Evolutionary conservation across 2,329 filamentous ascomycete genomes (phyloP).

Genomic region (Mariannaea sp.): DNA sequence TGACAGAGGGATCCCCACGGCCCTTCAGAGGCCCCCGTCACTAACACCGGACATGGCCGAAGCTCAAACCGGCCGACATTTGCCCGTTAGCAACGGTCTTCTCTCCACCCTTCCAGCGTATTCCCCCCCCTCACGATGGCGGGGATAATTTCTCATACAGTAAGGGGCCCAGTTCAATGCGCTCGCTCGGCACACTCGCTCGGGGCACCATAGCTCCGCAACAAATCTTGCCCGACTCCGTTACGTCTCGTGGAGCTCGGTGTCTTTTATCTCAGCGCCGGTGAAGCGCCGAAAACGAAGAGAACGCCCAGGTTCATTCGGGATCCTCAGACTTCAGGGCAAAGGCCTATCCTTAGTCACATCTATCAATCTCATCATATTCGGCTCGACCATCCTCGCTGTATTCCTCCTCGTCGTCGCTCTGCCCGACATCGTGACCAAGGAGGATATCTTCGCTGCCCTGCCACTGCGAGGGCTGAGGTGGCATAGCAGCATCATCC

Average conservation of each 20-base stretch:
- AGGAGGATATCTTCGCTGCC: constrained; percentile 68
- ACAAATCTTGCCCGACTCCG: constrained; percentile 25
- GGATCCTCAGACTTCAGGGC: constrained; percentile 19
- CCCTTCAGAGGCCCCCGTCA: constrained; percentile 21
- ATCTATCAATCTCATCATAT: constrained; percentile 25
- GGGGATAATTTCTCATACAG: constrained; percentile 25
- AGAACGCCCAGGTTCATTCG: constrained; percentile 27
- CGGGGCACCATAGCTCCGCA: constrained; percentile 26
- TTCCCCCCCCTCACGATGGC: constrained; percentile 28
- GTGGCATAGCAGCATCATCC: constrained; percentile 64
- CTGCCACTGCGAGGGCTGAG: constrained; percentile 69
- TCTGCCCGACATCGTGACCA: constrained; percentile 51
- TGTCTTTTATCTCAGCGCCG: constrained; percentile 40
- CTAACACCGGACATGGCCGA: constrained; percentile 38
- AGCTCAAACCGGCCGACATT: constrained; percentile 34
- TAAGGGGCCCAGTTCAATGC: constrained; percentile 31
- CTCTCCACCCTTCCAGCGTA: constrained; percentile 26
- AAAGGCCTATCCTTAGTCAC: constrained; percentile 31
- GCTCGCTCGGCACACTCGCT: no score
- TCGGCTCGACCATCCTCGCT: constrained; percentile 27
- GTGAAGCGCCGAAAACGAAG: constrained; percentile 37
- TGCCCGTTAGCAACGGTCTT: constrained; percentile 30
- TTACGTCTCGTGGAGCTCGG: constrained; percentile 24
- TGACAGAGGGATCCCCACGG: constrained; percentile 31
- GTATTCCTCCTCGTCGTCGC: constrained; percentile 45